These are phyloP conservation scores for Paramecium pentaurelia DNA, from an alignment of 73 alveolate species.

Conservation along the genomic window DNA sequence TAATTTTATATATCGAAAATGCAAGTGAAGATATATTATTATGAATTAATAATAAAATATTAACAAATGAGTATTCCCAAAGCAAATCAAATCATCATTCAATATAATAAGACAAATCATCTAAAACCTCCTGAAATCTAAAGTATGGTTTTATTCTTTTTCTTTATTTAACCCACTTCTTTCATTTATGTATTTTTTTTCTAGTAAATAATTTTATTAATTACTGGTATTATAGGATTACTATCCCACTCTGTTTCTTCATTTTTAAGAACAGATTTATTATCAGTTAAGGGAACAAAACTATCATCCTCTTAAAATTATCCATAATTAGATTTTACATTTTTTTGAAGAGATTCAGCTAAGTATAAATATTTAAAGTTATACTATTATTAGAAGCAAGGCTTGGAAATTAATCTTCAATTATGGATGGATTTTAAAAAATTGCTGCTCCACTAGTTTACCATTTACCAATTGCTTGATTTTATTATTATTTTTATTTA, in stretches of 20 bases:
- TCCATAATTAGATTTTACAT: neutral
- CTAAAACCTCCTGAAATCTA: neutral
- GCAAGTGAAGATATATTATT: too few species aligned
- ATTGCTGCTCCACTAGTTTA: neutral
- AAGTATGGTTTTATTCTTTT: neutral
- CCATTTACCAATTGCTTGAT: neutral
- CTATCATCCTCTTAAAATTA: neutral
- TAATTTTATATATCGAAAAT: too few species aligned
- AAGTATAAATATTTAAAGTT: neutral
- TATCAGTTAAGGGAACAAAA: neutral
- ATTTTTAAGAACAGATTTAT: neutral
- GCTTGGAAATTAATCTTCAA: neutral
- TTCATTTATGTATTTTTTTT: constrained; percentile 13
- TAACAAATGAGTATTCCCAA: neutral
- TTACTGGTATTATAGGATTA: constrained; percentile 21
- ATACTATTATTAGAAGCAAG: neutral
- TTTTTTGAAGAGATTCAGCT: neutral
- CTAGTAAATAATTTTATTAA: neutral
- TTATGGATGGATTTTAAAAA: neutral
- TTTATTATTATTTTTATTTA: neutral
- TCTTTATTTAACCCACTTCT: neutral
- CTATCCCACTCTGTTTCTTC: constrained; percentile 10
- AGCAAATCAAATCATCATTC: neutral
- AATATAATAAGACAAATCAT: neutral
- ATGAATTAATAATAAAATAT: neutral